Base-by-base conservation (phyloP, 1,139 yeast species). In the Sugiyamaella sp. region DNA sequence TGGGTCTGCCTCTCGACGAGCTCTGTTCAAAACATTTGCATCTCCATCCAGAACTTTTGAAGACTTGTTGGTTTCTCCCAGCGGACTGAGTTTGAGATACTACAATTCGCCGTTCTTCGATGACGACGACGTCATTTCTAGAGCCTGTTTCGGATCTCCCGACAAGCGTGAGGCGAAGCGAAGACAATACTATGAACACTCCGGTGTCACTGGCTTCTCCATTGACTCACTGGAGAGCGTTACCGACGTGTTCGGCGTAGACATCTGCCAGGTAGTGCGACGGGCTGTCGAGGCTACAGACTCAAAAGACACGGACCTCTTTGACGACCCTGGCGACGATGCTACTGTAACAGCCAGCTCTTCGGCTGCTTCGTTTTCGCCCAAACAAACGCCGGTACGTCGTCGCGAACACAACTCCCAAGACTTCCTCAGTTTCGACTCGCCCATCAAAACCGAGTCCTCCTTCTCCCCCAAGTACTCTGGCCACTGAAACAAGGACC, bases 61-160 rank as follows among this genome's bases (percentile, higher is more conserved):
- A 37, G 61, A 62, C 25, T 40, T 63, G 20, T 51, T 56, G 49
- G 52, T 58, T 12, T 60, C 63, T 32, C 63, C 63, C 12, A 44
- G 53, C 20, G 56, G 48, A 6, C 37, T 51, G 32, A 39, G 52
- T 4, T 20, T 43, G 52, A 17, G 51, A 42, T 29, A 37, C 33
- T 27, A 12, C 21, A 33, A 37, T 19, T 38, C 43, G 9, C 45
- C 51, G 9, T 35, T 27, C 35, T 48, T 41, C 46, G 75, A 76
- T 59, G 85, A 79, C 59, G 86, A 82, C 60, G 86, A 82, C 60
- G 77, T 76, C 73, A 75, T 81, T 38, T 72, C 73, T 6, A 57
- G 74, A 5, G 68, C 70, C 2, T 68, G 72, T 49, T 73, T 71
- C 56, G 76, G 76, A 2, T 68, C 74, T 2, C 76, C 76, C 2